Conservation (phyloP, 2,329 filamentous ascomycete species). For the Raffaelea deltoideospora region DNA sequence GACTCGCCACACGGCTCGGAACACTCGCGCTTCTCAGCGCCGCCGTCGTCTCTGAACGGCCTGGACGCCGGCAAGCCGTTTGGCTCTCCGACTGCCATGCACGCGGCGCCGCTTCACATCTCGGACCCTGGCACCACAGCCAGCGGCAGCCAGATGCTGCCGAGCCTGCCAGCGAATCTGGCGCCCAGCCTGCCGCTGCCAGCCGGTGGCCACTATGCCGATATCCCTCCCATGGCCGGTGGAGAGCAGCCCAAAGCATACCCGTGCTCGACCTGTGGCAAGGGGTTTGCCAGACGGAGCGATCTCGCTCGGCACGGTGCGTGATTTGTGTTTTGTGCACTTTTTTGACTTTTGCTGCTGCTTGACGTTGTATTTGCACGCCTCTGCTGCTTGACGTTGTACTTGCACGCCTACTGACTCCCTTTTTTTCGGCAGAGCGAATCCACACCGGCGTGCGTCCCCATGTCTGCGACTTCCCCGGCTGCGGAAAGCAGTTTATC, state of each 20-base stretch:
- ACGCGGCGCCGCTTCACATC: constrained; percentile 27
- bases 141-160: constrained; percentile 24
- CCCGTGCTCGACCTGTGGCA: constrained; percentile 76
- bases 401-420: neutral
- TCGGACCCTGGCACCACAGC: constrained; percentile 24
- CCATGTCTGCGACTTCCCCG: constrained; percentile 78
- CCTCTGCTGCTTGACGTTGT: neutral
- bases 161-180: constrained; percentile 22
- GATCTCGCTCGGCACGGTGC: constrained; percentile 89
- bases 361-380: neutral
- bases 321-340: no score
- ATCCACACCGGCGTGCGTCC: constrained; percentile 87
- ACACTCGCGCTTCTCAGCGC: constrained; percentile 39
- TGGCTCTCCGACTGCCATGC: constrained; percentile 35
- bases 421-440: constrained; percentile 45
- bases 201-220: constrained; percentile 13
- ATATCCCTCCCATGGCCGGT: constrained; percentile 8
- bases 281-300: constrained; percentile 84
- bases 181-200: constrained; percentile 9
- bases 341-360: constrained; percentile 6
- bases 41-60: constrained; percentile 22
- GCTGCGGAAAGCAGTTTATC: constrained; percentile 92
- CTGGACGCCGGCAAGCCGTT: constrained; percentile 29
- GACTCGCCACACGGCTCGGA: constrained; percentile 45
- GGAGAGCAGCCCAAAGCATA: constrained; percentile 46